A percentile compares a stretch with the other conserved stretches of the same genome.
phyloP scores from a whole-genome alignment of 768 basidiomycete species.

The Strobilomyces echinocephalus region DNA sequence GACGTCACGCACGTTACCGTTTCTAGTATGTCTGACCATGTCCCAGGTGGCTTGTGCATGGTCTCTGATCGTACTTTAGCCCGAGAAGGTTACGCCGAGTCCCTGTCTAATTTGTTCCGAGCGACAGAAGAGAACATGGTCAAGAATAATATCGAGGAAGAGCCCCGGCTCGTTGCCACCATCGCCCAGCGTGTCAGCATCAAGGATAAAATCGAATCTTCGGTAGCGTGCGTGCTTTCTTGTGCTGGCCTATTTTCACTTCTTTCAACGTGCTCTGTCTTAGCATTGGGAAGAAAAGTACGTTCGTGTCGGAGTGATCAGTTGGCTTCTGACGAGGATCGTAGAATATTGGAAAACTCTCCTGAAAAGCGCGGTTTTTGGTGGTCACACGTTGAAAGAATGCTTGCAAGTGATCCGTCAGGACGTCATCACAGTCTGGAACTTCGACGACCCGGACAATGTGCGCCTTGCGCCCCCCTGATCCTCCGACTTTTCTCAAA shows the following conservation, averaged over 20 bases:
- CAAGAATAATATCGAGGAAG: conserved; percentile 6
- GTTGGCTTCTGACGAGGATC: neutral
- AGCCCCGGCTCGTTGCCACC: conserved; percentile 4
- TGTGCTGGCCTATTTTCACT: neutral
- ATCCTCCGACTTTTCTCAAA: neutral
- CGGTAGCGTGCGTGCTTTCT: conserved; percentile 4
- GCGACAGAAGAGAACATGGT: conserved; percentile 5
- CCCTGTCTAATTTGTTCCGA: conserved; percentile 1
- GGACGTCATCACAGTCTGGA: conserved; percentile 11
- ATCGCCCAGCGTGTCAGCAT: conserved; percentile 7
- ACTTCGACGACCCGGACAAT: conserved; percentile 11
- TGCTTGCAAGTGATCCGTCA: conserved; percentile 9
- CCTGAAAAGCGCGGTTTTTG: conserved; percentile 7
- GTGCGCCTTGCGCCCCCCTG: neutral
- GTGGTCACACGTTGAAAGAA: conserved; percentile 2
- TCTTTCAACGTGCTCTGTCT: neutral
- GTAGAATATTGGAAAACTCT: conserved; percentile 12
- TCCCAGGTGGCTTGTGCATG: too few relatives aligned
- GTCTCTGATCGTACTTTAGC: neutral
- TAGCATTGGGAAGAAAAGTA: too few relatives aligned
- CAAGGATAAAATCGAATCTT: too few relatives aligned
- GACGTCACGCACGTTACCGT: too few relatives aligned
- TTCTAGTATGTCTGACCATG: too few relatives aligned
- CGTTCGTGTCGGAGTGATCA: neutral
- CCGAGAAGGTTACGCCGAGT: neutral